Base-by-base conservation (phyloP, 345 rosid genomes). In the Syzygium oleosum region DNA sequence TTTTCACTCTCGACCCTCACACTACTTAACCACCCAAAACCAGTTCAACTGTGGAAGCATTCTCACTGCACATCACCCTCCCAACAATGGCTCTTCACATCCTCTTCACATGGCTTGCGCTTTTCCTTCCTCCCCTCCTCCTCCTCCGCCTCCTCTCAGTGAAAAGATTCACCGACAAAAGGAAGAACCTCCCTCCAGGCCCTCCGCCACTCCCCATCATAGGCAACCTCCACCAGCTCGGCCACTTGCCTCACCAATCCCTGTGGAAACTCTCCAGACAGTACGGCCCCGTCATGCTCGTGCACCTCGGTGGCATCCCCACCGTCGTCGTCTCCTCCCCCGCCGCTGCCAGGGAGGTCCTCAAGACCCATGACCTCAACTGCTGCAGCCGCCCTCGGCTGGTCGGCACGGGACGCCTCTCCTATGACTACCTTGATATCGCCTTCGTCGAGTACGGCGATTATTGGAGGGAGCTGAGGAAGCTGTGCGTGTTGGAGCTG, bases 241-340 rank as follows among this genome's bases (percentile, higher is more conserved):
- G 86, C 65, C 12, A 15, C n/a, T 83, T 63, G 86, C 90, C 87
- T 51, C 91, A 63, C 29, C 90, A 84, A 31, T 88, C 90, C 31
- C 49, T 92, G 3, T 87, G 78, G 68, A 43, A 63, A 22, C 87
- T 89, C 29, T 87, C 92, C 73, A 23, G 38, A 19, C 43, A 86
- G 84, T 46, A 92, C n/a, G 94, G 94, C 16, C 89, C 88, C 9
- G 88, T 91, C 85, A 87, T 91, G 91, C 84, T 65, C 85, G 52
- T 92, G 54, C 90, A 63, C 51, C 89, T 88, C 7, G 92, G 92
- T 14, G 43, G 88, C 13, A 19, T 90, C 2, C 86, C 91, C 10
- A 86, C 90, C 10, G 25, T 86, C 9, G 51, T 90, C 12, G 31
- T 91, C 84, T 91, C 92, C 34, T 92, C 92, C 2, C 85, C 90